Percentiles rank a stretch among this genome's conserved stretches.
These are phyloP conservation scores for Cucurbita pepo DNA, from an alignment of 306 rosid species.

Conservation along the genomic window DNA sequence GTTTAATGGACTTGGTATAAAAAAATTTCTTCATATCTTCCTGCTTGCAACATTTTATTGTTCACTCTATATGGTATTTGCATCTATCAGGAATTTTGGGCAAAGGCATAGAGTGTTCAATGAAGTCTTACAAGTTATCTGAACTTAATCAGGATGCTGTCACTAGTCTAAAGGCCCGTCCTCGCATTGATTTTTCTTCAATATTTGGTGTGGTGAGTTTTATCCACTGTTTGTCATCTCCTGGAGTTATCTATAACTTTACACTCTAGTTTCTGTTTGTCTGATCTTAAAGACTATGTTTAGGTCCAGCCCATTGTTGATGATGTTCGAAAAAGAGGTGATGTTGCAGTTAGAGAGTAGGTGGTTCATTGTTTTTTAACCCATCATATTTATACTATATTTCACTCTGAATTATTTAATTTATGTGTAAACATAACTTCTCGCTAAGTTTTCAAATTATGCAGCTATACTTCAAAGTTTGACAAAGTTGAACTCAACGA, in stretches of 20 bases:
- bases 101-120: slow-evolving; percentile 29
- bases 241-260: not conserved
- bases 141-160: slow-evolving; percentile 46
- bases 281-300: not conserved
- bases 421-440: not conserved
- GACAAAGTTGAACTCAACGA: slow-evolving; percentile 58
- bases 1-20: not conserved
- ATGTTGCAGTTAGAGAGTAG: slow-evolving; percentile 71
- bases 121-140: slow-evolving; percentile 68
- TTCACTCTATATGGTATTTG: not conserved
- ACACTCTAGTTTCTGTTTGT: not conserved
- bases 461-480: slow-evolving; percentile 63
- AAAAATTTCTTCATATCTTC: not conserved
- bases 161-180: slow-evolving; percentile 71
- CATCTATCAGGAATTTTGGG: slow-evolving; percentile 17
- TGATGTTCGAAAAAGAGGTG: slow-evolving; percentile 68
- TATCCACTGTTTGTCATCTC: not conserved
- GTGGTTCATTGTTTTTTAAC: not conserved
- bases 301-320: slow-evolving; percentile 95
- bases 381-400: not conserved
- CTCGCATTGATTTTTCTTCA: slow-evolving; percentile 80
- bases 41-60: not conserved
- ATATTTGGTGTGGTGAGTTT: slow-evolving; percentile 53
- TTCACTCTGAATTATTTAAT: not conserved
- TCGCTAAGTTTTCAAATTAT: slow-evolving; percentile 3